Base-by-base conservation (phyloP, 2,329 filamentous ascomycete genomes). In the Penicillium fuscoglaucum region DNA sequence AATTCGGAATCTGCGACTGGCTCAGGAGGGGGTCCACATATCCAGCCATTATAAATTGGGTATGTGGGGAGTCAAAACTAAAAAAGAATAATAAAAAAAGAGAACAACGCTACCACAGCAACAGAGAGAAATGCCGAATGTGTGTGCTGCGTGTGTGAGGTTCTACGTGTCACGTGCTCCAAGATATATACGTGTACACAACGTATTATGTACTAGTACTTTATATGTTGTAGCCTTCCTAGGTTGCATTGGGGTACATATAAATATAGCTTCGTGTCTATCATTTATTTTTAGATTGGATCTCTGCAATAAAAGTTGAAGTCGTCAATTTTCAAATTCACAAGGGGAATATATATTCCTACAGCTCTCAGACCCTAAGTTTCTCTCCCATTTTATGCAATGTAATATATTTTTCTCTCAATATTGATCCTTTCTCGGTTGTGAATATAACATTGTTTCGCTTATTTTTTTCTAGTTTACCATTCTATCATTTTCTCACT, bases 31-130 rank as follows among this genome's bases (percentile, higher is more conserved):
- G 54, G 31, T 24, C 55, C 55, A 58, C 55, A n/a, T 43, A 35
- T 40, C 24, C 48, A 37, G 39, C 48, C 44, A 47, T 53, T n/a
- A 46, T 46, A 53, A 52, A 61, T 58, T 61, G 48, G 58, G 33
- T 54, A 54, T 58, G 44, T 50, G 48, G 55, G 54, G 48, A 43
- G 17, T 31, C 1, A 19, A 19, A 31, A 19, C 17, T 39, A 35
- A 17, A 44, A 31, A 29, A 31, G 24, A 2, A 26, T 24, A 13
- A 33, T 5, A 40, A 51, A 7, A 21, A 44, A 2, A 12, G 15
- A 24, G n/a, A 29, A 44, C 17, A 13, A 13, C 17, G 39, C 39
- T 52, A 24, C 50, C 50, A 44, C 50, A 50, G 53, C 40, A 53
- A 53, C 51, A 26, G n/a, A 37, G 21, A 50, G 13, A 47, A 9